phyloP scores from a whole-genome alignment of 169 alveolate species.

The Prorocentrum cordatum region DNA sequence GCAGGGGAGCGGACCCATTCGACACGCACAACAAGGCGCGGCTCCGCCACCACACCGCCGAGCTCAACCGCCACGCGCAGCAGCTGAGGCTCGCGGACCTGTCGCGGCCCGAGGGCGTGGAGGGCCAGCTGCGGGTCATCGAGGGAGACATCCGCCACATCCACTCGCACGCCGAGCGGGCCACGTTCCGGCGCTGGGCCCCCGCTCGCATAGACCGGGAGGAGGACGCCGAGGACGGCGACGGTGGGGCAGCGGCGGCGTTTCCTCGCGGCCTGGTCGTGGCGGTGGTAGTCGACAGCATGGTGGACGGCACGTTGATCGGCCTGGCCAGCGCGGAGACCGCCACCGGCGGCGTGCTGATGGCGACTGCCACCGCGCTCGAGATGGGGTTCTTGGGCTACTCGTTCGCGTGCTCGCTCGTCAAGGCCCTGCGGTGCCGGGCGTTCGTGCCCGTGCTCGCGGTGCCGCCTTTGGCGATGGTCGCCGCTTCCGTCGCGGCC shows the following conservation, averaged over 20 bases:
- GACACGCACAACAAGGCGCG: not conserved
- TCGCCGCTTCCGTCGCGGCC: too few relatives aligned
- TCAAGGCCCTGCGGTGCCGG: too few relatives aligned
- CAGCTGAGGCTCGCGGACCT: too few relatives aligned
- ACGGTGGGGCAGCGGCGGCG: not conserved
- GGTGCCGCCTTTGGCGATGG: too few relatives aligned
- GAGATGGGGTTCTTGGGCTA: conserved; percentile 13
- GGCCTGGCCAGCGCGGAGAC: not conserved
- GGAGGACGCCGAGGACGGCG: not conserved
- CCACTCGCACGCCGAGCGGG: not conserved
- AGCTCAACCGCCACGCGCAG: too few relatives aligned
- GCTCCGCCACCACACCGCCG: not conserved
- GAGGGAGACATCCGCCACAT: not conserved
- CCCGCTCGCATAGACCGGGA: not conserved
- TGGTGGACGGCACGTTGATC: conserved; percentile 1
- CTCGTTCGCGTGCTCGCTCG: too few relatives aligned
- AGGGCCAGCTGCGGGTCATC: not conserved
- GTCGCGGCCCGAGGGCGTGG: too few relatives aligned
- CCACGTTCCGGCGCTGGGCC: not conserved
- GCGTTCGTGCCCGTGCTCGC: too few relatives aligned
- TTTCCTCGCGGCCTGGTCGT: not conserved
- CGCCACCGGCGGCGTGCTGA: not conserved
- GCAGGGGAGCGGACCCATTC: not conserved
- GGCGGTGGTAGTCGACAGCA: not conserved
- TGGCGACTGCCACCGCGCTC: not conserved